These are phyloP conservation scores for Jatropha curcas DNA, from an alignment of 345 rosid species.

Conservation along the genomic window DNA sequence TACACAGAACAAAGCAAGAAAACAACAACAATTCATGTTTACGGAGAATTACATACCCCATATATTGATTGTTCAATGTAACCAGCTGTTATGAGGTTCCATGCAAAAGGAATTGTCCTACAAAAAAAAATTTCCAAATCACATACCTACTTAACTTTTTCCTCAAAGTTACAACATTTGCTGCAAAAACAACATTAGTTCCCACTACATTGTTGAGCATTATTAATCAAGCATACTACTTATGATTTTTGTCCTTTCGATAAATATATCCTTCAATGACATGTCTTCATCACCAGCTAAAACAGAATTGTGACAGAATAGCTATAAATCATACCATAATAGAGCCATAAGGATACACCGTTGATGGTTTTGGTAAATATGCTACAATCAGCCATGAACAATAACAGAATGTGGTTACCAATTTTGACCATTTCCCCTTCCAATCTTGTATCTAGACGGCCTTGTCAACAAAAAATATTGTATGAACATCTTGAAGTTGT, in stretches of 20 bases:
- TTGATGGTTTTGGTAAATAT: neutral
- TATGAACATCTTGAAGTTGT: neutral
- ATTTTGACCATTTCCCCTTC: neutral
- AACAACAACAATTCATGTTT: neutral
- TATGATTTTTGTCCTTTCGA: neutral
- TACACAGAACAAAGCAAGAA: conserved; percentile 8
- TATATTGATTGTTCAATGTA: conserved; percentile 74
- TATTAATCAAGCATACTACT: neutral
- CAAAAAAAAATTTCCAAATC: neutral
- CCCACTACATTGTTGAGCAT: neutral
- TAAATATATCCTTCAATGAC: neutral
- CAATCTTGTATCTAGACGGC: no score
- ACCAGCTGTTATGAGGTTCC: conserved; percentile 94
- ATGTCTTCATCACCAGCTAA: neutral
- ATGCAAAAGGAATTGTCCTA: conserved; percentile 97
- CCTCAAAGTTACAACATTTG: conserved; percentile 2
- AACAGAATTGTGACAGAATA: neutral
- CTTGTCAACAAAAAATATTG: neutral
- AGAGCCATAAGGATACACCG: neutral
- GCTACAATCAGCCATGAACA: neutral
- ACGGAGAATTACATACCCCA: conserved; percentile 62
- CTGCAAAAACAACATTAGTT: neutral
- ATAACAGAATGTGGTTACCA: neutral
- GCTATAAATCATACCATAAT: neutral
- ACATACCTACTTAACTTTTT: neutral